Percentiles rank a stretch among this genome's conserved stretches.
Conservation (phyloP, 1,284 basidiomycete genomes). For the Fistulinella cinereoalba region DNA sequence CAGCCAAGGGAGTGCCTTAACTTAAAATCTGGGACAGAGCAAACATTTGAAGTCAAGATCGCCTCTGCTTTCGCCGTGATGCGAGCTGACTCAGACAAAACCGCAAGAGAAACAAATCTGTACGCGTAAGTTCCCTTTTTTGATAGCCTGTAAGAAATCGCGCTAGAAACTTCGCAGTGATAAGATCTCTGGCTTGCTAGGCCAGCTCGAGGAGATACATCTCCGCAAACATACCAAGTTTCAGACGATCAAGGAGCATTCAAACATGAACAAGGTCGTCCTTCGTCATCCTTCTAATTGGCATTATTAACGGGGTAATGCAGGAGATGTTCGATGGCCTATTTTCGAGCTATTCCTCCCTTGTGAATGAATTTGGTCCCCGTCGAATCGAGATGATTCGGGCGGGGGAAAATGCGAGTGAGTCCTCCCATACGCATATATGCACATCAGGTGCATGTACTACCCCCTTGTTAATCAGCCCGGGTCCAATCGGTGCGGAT, state of each 20-base stretch:
- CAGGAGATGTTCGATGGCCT: constrained; percentile 36
- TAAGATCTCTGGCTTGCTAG: constrained; percentile 18
- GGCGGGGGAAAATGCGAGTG: constrained; percentile 38
- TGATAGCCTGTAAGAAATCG: not conserved
- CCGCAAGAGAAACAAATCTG: constrained; percentile 18
- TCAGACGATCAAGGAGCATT: constrained; percentile 8
- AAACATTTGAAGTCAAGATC: constrained; percentile 22
- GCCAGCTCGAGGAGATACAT: constrained; percentile 25
- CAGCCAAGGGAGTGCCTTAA: too few relatives aligned
- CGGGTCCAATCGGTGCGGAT: constrained; percentile 33
- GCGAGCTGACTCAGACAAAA: constrained; percentile 15
- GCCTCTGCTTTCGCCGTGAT: constrained; percentile 16
- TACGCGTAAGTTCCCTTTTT: constrained; percentile 27
- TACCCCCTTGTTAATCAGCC: constrained; percentile 26
- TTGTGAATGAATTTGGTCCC: constrained; percentile 39
- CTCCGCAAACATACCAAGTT: constrained; percentile 10
- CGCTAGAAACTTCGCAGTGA: constrained; percentile 20
- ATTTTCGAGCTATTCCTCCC: constrained; percentile 29
- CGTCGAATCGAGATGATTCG: constrained; percentile 35
- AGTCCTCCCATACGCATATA: constrained; percentile 11
- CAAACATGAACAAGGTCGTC: constrained; percentile 21
- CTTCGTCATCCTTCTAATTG: not conserved
- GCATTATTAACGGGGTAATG: constrained; percentile 9
- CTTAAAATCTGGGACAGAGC: too few relatives aligned
- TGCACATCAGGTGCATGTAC: constrained; percentile 8